Percentiles rank a stretch among this genome's conserved stretches.
Conservation (phyloP, 768 basidiomycete species). For the Mycena alexandri region DNA sequence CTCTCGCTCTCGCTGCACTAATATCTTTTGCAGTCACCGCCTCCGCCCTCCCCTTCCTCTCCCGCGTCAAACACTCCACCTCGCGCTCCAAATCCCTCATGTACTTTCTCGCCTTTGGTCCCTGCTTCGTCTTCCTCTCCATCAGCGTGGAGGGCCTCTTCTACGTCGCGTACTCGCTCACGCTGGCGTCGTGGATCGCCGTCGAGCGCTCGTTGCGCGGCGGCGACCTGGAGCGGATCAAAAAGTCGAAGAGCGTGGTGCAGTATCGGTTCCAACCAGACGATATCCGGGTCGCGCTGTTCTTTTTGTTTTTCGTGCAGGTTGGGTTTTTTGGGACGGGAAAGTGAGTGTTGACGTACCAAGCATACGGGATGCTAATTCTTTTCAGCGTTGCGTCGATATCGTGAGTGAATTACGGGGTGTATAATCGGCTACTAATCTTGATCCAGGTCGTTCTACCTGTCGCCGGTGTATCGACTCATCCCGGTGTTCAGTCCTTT, state of each 20-base stretch:
- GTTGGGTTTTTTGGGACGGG: slow-evolving; percentile 89
- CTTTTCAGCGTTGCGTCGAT: slow-evolving; percentile 80
- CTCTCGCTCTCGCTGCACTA: not conserved
- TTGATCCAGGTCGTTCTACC: slow-evolving; percentile 78
- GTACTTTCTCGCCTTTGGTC: slow-evolving; percentile 79
- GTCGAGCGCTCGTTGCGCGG: slow-evolving; percentile 61
- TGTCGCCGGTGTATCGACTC: slow-evolving; percentile 89
- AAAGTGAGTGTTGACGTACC: slow-evolving; percentile 64
- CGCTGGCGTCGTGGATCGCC: slow-evolving; percentile 75
- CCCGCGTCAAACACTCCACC: slow-evolving; percentile 49
- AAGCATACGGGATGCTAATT: not conserved
- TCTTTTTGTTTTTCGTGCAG: slow-evolving; percentile 90
- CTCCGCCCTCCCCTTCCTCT: slow-evolving; percentile 64
- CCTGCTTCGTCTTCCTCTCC: slow-evolving; percentile 83
- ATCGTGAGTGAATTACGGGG: slow-evolving; percentile 62
- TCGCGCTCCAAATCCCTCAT: slow-evolving; percentile 66
- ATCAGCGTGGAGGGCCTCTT: slow-evolving; percentile 88
- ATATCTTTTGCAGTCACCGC: slow-evolving; percentile 56
- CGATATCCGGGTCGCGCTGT: slow-evolving; percentile 80
- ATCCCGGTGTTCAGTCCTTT: slow-evolving; percentile 90
- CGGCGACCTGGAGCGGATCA: slow-evolving; percentile 23
- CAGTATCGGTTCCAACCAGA: slow-evolving; percentile 65
- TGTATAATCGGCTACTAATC: not conserved
- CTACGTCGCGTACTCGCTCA: slow-evolving; percentile 75
- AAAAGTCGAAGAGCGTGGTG: slow-evolving; percentile 31